Conservation (phyloP, 2,329 filamentous ascomycete species). For the Colletotrichum falcatum region DNA sequence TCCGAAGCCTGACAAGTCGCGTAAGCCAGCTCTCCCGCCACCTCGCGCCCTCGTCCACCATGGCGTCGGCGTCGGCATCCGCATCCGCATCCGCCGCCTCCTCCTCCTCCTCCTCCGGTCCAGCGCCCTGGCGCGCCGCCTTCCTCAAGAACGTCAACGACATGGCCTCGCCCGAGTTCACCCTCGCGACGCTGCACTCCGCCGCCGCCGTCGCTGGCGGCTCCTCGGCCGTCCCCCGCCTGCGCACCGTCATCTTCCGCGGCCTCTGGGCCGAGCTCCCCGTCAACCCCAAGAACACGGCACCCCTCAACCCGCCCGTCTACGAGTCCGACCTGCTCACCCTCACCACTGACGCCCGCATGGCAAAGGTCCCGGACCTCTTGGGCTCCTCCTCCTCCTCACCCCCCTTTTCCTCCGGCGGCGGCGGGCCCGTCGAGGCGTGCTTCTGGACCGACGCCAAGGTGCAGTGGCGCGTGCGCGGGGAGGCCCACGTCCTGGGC, state of each 20-base stretch:
- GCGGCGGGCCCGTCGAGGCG: constrained; percentile 81
- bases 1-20: constrained; percentile 26
- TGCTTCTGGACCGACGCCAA: constrained; percentile 81
- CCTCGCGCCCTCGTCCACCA: constrained; percentile 37
- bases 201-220: not conserved
- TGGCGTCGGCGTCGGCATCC: constrained; percentile 40
- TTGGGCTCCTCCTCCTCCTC: constrained; percentile 51
- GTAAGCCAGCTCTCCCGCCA: constrained; percentile 29
- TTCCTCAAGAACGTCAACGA: constrained; percentile 64
- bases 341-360: constrained; percentile 89
- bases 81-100: too few relatives aligned
- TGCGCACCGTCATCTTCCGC: constrained; percentile 85
- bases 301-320: constrained; percentile 73
- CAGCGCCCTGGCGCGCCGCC: constrained; percentile 65
- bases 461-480: constrained; percentile 88
- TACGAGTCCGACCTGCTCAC: constrained; percentile 84
- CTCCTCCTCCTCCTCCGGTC: constrained; percentile 41
- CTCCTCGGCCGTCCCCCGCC: constrained; percentile 56
- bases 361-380: constrained; percentile 84
- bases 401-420: constrained; percentile 53
- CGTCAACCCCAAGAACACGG: constrained; percentile 77
- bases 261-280: constrained; percentile 84
- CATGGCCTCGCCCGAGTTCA: constrained; percentile 63
- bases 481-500: constrained; percentile 80
- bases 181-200: constrained; percentile 63